A percentile compares a stretch with the other conserved stretches of the same genome.
phyloP scores from a whole-genome alignment of 2,329 filamentous ascomycete species.

The Ustulina deusta region DNA sequence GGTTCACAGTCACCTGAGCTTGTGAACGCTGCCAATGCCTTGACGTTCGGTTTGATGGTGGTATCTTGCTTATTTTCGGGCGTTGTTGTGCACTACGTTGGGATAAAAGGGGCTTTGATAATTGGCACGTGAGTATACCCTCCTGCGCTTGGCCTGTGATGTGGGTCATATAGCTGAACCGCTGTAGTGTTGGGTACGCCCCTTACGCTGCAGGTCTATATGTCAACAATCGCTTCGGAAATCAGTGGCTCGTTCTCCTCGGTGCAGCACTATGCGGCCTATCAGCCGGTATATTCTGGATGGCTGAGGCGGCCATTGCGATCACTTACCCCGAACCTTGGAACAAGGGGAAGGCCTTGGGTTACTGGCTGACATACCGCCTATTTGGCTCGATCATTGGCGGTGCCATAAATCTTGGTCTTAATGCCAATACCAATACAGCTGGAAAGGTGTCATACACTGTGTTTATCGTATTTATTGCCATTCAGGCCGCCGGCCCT shows the following conservation, averaged over 20 bases:
- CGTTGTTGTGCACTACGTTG: conserved; percentile 73
- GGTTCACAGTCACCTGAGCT: conserved; percentile 73
- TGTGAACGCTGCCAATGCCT: conserved; percentile 76
- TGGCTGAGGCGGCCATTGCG: conserved; percentile 79
- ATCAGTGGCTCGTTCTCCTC: conserved; percentile 75
- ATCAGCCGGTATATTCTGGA: conserved; percentile 80
- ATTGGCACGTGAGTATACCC: conserved; percentile 67
- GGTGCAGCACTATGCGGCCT: conserved; percentile 77
- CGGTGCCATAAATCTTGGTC: conserved; percentile 76
- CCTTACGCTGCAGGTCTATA: conserved; percentile 79
- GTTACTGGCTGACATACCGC: conserved; percentile 73
- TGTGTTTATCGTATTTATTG: conserved; percentile 78
- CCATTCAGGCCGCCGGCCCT: conserved; percentile 73
- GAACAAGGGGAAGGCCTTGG: conserved; percentile 73
- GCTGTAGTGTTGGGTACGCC: conserved; percentile 70
- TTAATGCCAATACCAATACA: conserved; percentile 68
- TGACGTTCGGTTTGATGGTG: conserved; percentile 80
- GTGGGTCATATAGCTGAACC: conserved; percentile 16
- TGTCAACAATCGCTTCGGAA: conserved; percentile 77
- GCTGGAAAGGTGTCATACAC: conserved; percentile 76
- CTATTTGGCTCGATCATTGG: conserved; percentile 76
- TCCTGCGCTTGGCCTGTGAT: conserved; percentile 13
- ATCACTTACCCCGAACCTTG: conserved; percentile 78
- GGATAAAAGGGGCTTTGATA: conserved; percentile 78
- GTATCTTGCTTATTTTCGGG: conserved; percentile 75